A percentile compares a stretch with the other conserved stretches of the same genome.
Conservation (phyloP, 192 early-diverging fungal species). For the Dispira parvispora region DNA sequence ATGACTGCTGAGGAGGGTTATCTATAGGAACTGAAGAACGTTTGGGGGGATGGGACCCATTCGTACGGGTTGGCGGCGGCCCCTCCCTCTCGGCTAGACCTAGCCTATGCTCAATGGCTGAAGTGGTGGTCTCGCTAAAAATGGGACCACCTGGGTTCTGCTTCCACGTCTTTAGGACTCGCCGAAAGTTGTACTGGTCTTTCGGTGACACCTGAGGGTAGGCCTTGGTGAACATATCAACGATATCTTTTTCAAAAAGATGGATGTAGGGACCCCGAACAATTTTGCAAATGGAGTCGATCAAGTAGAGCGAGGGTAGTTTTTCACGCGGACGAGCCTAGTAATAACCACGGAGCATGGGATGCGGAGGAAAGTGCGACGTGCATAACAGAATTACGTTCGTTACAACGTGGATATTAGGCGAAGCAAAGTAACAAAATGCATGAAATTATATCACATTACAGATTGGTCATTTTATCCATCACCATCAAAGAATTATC, state of each 20-base stretch:
- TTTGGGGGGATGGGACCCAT: neutral
- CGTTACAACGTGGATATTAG: neutral
- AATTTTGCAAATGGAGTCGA: conserved; percentile 95
- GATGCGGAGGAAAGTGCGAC: neutral
- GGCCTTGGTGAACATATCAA: conserved; percentile 53
- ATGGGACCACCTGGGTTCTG: conserved; percentile 41
- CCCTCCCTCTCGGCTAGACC: neutral
- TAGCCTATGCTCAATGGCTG: conserved; percentile 29
- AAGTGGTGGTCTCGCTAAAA: conserved; percentile 35
- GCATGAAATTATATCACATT: neutral
- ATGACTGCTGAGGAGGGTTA: neutral
- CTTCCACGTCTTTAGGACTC: conserved; percentile 72
- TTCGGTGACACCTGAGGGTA: conserved; percentile 48
- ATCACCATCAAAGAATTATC: neutral
- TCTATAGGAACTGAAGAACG: neutral
- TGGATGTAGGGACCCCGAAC: conserved; percentile 61
- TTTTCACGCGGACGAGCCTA: conserved; percentile 61
- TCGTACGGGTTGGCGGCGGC: too few species aligned
- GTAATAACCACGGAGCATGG: conserved; percentile 11
- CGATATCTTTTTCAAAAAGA: conserved; percentile 55
- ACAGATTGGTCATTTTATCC: neutral
- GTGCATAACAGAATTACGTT: conserved; percentile 1
- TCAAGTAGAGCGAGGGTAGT: conserved; percentile 74
- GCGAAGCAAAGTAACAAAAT: neutral
- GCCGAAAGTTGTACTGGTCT: conserved; percentile 53